Percentiles rank a stretch among this genome's conserved stretches.
Conservation (phyloP, 1,284 basidiomycete genomes). For the Exobasidium cylindrosporum region DNA sequence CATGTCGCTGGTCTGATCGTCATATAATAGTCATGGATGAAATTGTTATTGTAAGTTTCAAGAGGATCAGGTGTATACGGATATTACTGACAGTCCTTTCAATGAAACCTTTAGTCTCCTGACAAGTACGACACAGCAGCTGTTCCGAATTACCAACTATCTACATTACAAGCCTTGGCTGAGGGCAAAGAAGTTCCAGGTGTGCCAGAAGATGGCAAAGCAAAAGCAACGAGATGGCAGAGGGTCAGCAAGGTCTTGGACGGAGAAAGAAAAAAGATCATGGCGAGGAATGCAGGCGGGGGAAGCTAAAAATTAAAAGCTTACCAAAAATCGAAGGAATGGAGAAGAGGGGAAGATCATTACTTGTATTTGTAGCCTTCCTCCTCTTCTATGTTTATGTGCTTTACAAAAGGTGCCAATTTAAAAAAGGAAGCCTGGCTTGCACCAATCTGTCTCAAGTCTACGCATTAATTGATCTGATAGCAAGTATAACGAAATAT, state of each 20-base stretch:
- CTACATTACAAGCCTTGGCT: constrained; percentile 14
- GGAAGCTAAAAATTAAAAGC: too few relatives aligned
- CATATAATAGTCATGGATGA: constrained; percentile 55
- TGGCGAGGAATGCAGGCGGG: constrained; percentile 7
- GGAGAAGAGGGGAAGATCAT: neutral
- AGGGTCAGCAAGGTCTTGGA: constrained; percentile 25
- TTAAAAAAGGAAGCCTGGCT: too few relatives aligned
- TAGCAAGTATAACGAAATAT: too few relatives aligned
- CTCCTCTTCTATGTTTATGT: neutral
- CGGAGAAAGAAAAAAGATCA: constrained; percentile 41
- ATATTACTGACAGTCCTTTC: too few relatives aligned
- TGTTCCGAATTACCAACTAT: constrained; percentile 30
- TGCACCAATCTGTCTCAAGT: too few relatives aligned
- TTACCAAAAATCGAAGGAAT: neutral
- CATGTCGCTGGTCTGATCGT: constrained; percentile 49
- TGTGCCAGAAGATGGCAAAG: constrained; percentile 4
- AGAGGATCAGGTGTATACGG: too few relatives aligned
- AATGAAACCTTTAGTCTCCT: neutral
- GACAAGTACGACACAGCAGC: constrained; percentile 43
- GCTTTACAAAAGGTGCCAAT: too few relatives aligned
- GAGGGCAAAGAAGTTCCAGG: constrained; percentile 14
- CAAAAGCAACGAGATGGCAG: constrained; percentile 20
- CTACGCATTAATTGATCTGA: too few relatives aligned
- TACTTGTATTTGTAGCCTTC: neutral
- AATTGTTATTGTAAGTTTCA: constrained; percentile 41